Percentiles rank a stretch among this genome's conserved stretches.
Conservation (phyloP, 192 early-diverging fungal species). For the Entomortierella chlamydospora region DNA sequence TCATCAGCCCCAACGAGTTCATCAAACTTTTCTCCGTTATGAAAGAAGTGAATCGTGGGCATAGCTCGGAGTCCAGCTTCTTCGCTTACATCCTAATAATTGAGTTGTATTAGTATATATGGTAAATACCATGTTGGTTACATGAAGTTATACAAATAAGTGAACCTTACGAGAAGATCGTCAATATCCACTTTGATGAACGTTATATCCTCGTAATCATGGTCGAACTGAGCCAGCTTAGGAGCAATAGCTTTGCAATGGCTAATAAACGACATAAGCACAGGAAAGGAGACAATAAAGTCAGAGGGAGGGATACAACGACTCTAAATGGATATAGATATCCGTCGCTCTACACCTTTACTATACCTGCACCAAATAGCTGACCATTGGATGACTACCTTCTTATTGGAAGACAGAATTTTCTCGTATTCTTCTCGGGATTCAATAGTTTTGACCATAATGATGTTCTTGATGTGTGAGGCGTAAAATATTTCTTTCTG, state of each 20-base stretch:
- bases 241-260: too few species aligned
- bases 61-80: constrained; percentile 58
- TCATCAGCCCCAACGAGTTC: constrained; percentile 36
- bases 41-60: constrained; percentile 71
- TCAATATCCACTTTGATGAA: constrained; percentile 26
- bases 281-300: too few species aligned
- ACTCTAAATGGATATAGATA: too few species aligned
- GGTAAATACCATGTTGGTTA: too few species aligned
- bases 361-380: constrained; percentile 17
- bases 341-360: too few species aligned
- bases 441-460: constrained; percentile 2
- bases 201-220: neutral
- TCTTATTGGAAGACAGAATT: constrained; percentile 3
- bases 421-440: constrained; percentile 6
- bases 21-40: constrained; percentile 61
- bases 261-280: too few species aligned
- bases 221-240: neutral
- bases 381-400: constrained; percentile 10
- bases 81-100: constrained; percentile 59
- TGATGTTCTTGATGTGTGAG: too few species aligned
- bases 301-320: too few species aligned
- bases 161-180: too few species aligned
- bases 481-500: too few species aligned
- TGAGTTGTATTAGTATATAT: too few species aligned
- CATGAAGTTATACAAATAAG: too few species aligned